Percentiles rank a stretch among this genome's conserved stretches.
Conservation (phyloP, 129 eudicot species). For the Saposhnikovia divaricata region DNA sequence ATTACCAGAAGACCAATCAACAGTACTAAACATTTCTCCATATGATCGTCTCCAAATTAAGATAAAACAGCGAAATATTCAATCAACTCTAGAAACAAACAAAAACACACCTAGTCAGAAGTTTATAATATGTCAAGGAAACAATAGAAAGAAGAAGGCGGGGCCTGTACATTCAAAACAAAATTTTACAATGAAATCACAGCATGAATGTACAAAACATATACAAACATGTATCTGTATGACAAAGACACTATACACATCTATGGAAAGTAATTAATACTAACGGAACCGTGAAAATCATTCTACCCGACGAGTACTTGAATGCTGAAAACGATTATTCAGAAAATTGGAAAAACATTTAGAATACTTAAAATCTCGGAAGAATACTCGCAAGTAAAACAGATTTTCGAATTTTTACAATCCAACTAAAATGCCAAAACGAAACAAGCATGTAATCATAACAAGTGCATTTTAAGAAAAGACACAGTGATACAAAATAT, state of each 20-base stretch:
- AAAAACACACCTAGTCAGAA: background rate
- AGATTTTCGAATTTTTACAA: too few species aligned
- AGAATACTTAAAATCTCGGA: too few species aligned
- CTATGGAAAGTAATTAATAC: background rate
- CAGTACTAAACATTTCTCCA: slow-evolving; percentile 30
- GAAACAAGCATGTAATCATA: background rate
- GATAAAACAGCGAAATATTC: background rate
- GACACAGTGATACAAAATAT: background rate
- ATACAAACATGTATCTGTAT: too few species aligned
- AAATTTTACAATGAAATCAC: background rate
- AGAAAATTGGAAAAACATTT: too few species aligned
- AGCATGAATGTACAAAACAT: background rate
- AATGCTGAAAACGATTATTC: too few species aligned
- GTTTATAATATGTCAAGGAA: background rate
- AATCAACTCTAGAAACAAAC: background rate
- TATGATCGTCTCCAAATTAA: background rate
- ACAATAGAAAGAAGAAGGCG: background rate
- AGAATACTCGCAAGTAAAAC: too few species aligned
- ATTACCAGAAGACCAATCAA: slow-evolving; percentile 29
- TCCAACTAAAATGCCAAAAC: too few species aligned
- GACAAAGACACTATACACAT: too few species aligned
- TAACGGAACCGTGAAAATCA: too few species aligned
- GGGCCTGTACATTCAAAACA: background rate
- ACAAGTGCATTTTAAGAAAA: background rate
- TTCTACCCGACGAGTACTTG: too few species aligned